Conservation (phyloP, 2,329 filamentous ascomycete genomes). For the Gaeumannomyces sp. region DNA sequence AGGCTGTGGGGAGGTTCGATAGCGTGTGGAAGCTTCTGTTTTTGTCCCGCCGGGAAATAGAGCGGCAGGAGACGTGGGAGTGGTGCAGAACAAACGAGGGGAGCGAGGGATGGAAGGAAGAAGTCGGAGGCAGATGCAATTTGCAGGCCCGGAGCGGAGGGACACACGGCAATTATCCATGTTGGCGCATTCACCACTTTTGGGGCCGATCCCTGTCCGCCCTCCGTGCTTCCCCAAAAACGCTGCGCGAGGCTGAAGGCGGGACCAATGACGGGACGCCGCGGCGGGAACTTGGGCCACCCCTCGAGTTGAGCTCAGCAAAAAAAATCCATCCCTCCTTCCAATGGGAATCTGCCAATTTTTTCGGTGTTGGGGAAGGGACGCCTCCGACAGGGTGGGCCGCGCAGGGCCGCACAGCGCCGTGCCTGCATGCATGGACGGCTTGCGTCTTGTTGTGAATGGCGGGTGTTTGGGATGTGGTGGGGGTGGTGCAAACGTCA, state of each 20-base stretch:
- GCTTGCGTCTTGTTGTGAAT: neutral
- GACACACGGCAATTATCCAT: constrained; percentile 6
- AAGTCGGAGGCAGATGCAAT: neutral
- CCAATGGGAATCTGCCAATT: constrained; percentile 7
- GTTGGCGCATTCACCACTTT: constrained; percentile 8
- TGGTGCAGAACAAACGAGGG: neutral
- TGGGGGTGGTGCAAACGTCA: neutral
- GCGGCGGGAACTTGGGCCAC: constrained; percentile 3
- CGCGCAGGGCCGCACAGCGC: neutral
- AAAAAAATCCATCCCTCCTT: constrained; percentile 8
- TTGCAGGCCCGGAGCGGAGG: constrained; percentile 6
- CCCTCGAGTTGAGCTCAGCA: constrained; percentile 3
- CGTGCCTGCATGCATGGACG: neutral
- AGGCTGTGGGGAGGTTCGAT: too few species aligned
- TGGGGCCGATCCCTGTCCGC: constrained; percentile 8
- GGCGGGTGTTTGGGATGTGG: neutral
- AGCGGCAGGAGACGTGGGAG: neutral
- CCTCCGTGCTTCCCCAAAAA: constrained; percentile 10
- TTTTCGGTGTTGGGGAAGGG: constrained; percentile 10
- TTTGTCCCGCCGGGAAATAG: constrained; percentile 1
- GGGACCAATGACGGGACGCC: constrained; percentile 6
- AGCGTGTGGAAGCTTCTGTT: neutral
- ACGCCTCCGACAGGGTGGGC: constrained; percentile 5
- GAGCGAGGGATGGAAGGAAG: constrained; percentile 3
- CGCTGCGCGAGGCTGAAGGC: constrained; percentile 8